phyloP scores from a whole-genome alignment of 169 alveolate species.

The Plasmodium inui region DNA sequence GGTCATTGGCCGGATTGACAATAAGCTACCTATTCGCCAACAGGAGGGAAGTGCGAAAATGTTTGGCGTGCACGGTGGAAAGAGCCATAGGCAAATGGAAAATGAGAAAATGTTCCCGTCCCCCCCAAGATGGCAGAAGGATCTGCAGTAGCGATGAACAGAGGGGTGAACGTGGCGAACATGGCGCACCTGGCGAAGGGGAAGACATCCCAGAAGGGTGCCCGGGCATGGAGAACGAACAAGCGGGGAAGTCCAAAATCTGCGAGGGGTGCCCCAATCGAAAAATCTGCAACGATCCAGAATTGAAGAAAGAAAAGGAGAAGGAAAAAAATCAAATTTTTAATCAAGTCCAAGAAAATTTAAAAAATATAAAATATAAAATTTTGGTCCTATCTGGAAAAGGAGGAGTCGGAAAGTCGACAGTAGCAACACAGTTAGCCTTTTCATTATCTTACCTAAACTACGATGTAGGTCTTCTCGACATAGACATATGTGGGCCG shows the following conservation, averaged over 20 bases:
- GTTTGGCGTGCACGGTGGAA: background rate
- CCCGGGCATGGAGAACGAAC: slow-evolving; percentile 82
- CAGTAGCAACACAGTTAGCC: slow-evolving; percentile 96
- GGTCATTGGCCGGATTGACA: slow-evolving; percentile 41
- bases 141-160: background rate
- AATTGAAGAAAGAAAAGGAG: slow-evolving; percentile 82
- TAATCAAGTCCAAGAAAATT: slow-evolving; percentile 87
- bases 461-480: slow-evolving; percentile 94
- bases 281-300: slow-evolving; percentile 93
- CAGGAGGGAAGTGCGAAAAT: background rate
- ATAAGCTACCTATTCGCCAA: slow-evolving; percentile 5
- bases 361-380: slow-evolving; percentile 90
- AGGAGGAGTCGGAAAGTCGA: slow-evolving; percentile 99
- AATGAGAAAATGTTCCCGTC: background rate
- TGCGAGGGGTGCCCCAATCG: slow-evolving; percentile 99
- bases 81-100: background rate
- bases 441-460: slow-evolving; percentile 85
- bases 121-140: background rate
- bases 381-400: slow-evolving; percentile 96
- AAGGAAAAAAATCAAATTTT: slow-evolving; percentile 75
- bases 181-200: background rate
- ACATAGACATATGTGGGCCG: slow-evolving; percentile 99
- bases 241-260: slow-evolving; percentile 93
- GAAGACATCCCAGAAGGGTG: slow-evolving; percentile 79
- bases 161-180: background rate